Evolutionary conservation across 331 rosid species (phyloP), one percentile per base, ranked within the genome.

Genomic region (Acacia pycnantha): DNA sequence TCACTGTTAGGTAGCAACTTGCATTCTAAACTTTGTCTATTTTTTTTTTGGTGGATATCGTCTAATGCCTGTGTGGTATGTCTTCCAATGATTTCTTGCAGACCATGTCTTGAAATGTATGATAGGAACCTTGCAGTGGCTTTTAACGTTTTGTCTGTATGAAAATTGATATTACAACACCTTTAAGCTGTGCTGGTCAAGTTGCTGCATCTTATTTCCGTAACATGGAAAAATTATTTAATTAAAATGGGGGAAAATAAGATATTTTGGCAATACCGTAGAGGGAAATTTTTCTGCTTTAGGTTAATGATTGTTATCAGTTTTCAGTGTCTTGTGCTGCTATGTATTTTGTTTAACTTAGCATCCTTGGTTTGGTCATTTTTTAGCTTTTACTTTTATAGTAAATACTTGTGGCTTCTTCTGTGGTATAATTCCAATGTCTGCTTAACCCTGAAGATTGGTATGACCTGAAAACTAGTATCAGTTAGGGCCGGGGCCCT

Each of bases 1-100:
- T 56, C 48, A 26, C 69, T 33, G 81, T 80, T 82, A 88, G 92
- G 96, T 91, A 80, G 77, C 44, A 22, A 79, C 69, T 47, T 24
- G 14, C 70, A 69, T 21, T 26, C 51, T 16, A 26, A 71, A 53
- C 79, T 19, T 67, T 76, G 53, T 58, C 3, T 54, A 26, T 68
- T 35, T 50, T 14, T 10, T 41, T 51, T 67, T 74, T 8, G 6
- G 51, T n/a, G 40, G 65, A 66, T 78, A 47, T 31, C 26, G 29
- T 33, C n/a, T 29, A 44, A 44, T 77, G 15, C 47, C 12, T 47
- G 29, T 27, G 35, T 46, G 7, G 2, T 24, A 43, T 16, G 51
- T 78, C 24, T 21, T 46, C 4, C 50, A 31, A 21, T 65, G 58
- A 61, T 16, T 76, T 37, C 19, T 58, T 22, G 21, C 12, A 19